Evolutionary conservation across 2,329 filamentous ascomycete genomes (phyloP).

Genomic region (Neonectria neomacrospora): DNA sequence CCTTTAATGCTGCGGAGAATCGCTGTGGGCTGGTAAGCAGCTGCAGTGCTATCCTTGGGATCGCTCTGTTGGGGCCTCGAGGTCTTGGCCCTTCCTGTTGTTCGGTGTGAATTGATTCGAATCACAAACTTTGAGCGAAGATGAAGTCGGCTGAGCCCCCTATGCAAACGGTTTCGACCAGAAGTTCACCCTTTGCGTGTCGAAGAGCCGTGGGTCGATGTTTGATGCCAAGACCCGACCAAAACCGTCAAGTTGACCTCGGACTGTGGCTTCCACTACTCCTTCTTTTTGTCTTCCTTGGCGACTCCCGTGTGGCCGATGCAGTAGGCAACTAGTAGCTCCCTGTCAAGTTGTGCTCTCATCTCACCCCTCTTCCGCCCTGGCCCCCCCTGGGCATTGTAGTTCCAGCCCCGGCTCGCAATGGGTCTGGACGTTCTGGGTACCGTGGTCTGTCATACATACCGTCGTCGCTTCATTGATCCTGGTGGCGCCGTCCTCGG

Average conservation of each 20-base stretch:
- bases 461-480: conserved; percentile 23
- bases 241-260: conserved; percentile 4
- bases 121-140: background rate
- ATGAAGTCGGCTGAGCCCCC: background rate
- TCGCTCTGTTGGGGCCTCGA: conserved; percentile 9
- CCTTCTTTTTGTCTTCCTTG: conserved; percentile 46
- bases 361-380: conserved; percentile 33
- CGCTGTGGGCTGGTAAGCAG: conserved; percentile 15
- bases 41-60: conserved; percentile 14
- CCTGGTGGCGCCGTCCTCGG: conserved; percentile 28
- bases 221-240: background rate
- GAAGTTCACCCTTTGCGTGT: background rate
- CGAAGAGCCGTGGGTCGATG: background rate
- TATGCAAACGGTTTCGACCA: background rate
- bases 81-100: conserved; percentile 11
- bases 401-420: conserved; percentile 32
- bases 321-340: conserved; percentile 26
- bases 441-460: conserved; percentile 23
- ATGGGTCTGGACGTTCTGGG: conserved; percentile 28
- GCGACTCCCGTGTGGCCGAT: conserved; percentile 33
- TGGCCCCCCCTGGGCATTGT: conserved; percentile 18
- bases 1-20: conserved; percentile 23
- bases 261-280: conserved; percentile 37
- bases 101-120: background rate
- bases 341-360: conserved; percentile 36